Percentiles rank a stretch among this genome's conserved stretches.
phyloP scores from a whole-genome alignment of 768 basidiomycete genomes.

The Termitomyces sp. region DNA sequence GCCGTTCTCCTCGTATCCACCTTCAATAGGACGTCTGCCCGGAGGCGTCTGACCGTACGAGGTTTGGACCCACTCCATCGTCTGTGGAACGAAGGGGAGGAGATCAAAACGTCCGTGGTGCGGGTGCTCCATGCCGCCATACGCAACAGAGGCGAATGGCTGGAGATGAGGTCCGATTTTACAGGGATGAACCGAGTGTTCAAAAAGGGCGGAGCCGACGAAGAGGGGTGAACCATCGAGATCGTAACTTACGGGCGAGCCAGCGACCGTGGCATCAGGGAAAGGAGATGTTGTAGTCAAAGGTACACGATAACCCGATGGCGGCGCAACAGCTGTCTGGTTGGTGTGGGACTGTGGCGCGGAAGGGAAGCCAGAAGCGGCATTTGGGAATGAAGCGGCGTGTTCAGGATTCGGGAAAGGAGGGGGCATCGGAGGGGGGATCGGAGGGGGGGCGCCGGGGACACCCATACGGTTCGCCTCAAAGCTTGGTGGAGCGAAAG shows the following conservation, averaged over 20 bases:
- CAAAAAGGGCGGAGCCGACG: conserved; percentile 69
- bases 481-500: conserved; percentile 14
- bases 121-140: conserved; percentile 52
- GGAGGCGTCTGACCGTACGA: conserved; percentile 54
- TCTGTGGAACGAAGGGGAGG: conserved; percentile 57
- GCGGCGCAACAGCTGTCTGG: conserved; percentile 29
- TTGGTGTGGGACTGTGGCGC: conserved; percentile 3
- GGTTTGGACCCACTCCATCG: conserved; percentile 74
- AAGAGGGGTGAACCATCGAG: conserved; percentile 59
- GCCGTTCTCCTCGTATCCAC: conserved; percentile 71
- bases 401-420: conserved; percentile 1
- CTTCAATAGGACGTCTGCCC: conserved; percentile 58
- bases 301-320: conserved; percentile 65
- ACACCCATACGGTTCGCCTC: conserved; percentile 10
- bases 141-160: conserved; percentile 51
- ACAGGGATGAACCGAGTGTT: conserved; percentile 72
- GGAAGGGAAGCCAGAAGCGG: conserved; percentile 13
- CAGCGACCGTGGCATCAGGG: conserved; percentile 36
- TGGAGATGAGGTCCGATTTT: conserved; percentile 65
- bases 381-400: conserved; percentile 5
- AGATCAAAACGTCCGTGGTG: conserved; percentile 72
- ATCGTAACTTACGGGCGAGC: conserved; percentile 51
- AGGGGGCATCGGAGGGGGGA: conserved; percentile 5
- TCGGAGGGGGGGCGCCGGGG: conserved; percentile 6
- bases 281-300: conserved; percentile 40